Evolutionary conservation across 2,329 filamentous ascomycete species (phyloP).

Genomic region (Pyricularia sp.): DNA sequence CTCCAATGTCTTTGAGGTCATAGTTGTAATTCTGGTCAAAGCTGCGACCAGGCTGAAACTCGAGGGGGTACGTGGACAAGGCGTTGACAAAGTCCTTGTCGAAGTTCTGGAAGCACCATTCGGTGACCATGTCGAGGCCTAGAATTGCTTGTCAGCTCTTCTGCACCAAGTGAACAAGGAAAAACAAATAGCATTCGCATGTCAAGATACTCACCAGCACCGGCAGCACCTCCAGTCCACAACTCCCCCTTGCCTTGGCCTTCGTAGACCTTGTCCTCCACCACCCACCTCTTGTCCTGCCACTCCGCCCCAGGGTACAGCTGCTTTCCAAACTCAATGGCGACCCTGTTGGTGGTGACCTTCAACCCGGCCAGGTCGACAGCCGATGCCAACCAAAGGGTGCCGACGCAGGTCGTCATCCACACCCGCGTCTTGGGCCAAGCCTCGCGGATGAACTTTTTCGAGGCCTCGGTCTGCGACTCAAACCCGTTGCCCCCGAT

Average conservation of each 20-base stretch:
- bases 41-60: slow-evolving; percentile 3
- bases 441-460: slow-evolving; percentile 25
- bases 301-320: slow-evolving; percentile 24
- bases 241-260: slow-evolving; percentile 19
- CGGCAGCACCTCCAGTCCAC: slow-evolving; percentile 27
- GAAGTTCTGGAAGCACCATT: slow-evolving; percentile 12
- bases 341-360: slow-evolving; percentile 26
- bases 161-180: neutral
- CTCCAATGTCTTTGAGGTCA: neutral
- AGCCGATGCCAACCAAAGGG: slow-evolving; percentile 26
- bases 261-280: slow-evolving; percentile 21
- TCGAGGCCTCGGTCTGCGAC: slow-evolving; percentile 21
- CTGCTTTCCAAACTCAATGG: slow-evolving; percentile 17
- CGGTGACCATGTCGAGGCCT: slow-evolving; percentile 13
- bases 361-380: slow-evolving; percentile 26
- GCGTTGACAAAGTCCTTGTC: slow-evolving; percentile 10
- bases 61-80: neutral
- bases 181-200: too few relatives aligned
- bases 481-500: slow-evolving; percentile 23
- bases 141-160: neutral
- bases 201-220: slow-evolving; percentile 15
- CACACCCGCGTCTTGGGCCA: slow-evolving; percentile 22
- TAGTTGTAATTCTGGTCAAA: slow-evolving; percentile 1
- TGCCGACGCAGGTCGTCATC: slow-evolving; percentile 27
- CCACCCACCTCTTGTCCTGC: slow-evolving; percentile 27